phyloP scores from a whole-genome alignment of 768 basidiomycete species.

The Trametes cinnabarina region DNA sequence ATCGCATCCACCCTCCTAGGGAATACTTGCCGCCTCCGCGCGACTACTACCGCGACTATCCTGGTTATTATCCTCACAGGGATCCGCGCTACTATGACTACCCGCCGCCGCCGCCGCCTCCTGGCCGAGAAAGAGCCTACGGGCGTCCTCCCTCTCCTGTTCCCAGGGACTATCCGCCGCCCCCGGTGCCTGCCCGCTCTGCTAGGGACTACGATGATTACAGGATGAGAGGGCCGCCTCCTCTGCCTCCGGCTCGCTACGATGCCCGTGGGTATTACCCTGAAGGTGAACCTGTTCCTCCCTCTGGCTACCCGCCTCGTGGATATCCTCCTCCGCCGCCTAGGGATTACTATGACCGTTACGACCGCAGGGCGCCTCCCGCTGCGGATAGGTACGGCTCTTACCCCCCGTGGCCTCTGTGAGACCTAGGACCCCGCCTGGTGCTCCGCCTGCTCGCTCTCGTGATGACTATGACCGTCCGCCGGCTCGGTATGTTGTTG shows the following conservation, averaged over 20 bases:
- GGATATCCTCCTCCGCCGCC: conserved; percentile 49
- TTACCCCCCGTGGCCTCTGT: conserved; percentile 48
- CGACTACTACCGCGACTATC: conserved; percentile 52
- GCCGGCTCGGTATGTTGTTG: conserved; percentile 48
- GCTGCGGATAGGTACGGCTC: conserved; percentile 39
- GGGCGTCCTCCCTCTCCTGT: conserved; percentile 55
- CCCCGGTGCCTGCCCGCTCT: conserved; percentile 37
- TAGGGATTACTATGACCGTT: conserved; percentile 46
- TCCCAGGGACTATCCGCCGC: conserved; percentile 60
- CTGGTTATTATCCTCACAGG: conserved; percentile 42
- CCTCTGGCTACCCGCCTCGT: conserved; percentile 49
- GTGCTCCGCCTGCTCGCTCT: conserved; percentile 48
- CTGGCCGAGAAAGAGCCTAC: conserved; percentile 46
- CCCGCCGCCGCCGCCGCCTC: conserved; percentile 41
- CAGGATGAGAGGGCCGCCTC: conserved; percentile 51
- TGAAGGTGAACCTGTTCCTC: conserved; percentile 42
- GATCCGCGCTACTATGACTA: conserved; percentile 62
- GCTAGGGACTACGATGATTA: conserved; percentile 72
- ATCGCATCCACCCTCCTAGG: conserved; percentile 52
- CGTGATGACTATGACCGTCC: conserved; percentile 68
- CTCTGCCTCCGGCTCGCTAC: conserved; percentile 48
- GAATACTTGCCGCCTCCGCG: conserved; percentile 51
- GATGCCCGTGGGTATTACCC: conserved; percentile 47
- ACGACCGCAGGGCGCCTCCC: conserved; percentile 51
- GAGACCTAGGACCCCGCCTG: conserved; percentile 53